phyloP scores from a whole-genome alignment of 139 green algal genomes.

The Closterium sp. region DNA sequence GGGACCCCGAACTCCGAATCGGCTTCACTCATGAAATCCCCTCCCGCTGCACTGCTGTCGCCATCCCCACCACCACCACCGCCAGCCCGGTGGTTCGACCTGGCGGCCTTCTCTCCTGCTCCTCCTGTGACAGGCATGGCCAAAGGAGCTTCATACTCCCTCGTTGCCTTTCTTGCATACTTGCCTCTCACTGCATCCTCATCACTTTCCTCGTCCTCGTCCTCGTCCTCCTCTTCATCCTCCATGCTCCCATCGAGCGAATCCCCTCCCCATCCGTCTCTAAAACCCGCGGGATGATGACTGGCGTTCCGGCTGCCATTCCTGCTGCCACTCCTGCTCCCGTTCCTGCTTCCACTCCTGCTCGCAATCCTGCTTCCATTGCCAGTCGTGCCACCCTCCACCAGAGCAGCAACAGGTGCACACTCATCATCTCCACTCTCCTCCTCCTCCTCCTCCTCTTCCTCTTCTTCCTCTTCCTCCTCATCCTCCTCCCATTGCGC shows the following conservation, averaged over 20 bases:
- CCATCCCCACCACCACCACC: not conserved
- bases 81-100: not conserved
- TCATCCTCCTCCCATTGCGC: not conserved
- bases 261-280: not conserved
- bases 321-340: not conserved
- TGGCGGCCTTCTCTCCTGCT: not conserved
- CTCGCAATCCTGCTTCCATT: not conserved
- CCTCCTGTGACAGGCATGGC: not conserved
- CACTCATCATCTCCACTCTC: not conserved
- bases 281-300: not conserved
- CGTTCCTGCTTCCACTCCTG: not conserved
- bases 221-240: not conserved
- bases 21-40: not conserved
- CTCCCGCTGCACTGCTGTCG: not conserved
- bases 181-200: no score
- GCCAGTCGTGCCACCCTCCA: not conserved
- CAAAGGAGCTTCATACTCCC: not conserved
- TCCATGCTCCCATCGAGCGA: not conserved
- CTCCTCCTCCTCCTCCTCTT: not conserved
- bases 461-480: not conserved
- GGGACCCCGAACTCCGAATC: not conserved
- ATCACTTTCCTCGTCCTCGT: not conserved
- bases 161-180: no score
- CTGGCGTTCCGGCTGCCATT: not conserved
- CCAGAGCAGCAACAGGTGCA: not conserved